phyloP scores from a whole-genome alignment of 2,329 filamentous ascomycete species.

The Fusarium paranaense region DNA sequence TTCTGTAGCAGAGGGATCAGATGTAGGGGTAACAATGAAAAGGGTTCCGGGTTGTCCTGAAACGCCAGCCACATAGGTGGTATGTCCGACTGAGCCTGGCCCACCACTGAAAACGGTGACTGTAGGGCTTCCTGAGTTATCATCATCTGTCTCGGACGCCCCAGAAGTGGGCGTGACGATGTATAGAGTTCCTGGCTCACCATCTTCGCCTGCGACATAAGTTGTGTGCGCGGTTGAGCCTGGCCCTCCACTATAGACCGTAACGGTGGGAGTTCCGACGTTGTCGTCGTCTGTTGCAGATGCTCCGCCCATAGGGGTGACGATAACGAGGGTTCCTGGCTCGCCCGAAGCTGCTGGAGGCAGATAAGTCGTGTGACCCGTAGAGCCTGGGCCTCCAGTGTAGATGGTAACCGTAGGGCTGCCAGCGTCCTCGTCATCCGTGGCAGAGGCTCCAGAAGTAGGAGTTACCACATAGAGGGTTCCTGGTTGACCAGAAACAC shows the following conservation, averaged over 20 bases:
- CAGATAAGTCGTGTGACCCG: not conserved
- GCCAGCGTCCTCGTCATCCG: not conserved
- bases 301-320: not conserved
- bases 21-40: not conserved
- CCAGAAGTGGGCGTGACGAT: not conserved
- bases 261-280: not conserved
- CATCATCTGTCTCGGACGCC: not conserved
- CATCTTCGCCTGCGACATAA: not conserved
- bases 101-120: conserved; percentile 1
- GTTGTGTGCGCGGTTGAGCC: not conserved
- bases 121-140: not conserved
- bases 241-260: not conserved
- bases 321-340: not conserved
- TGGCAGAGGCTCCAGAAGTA: not conserved
- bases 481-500: not conserved
- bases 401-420: conserved; percentile 11
- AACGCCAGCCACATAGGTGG: not conserved
- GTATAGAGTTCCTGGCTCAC: not conserved
- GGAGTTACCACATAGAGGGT: not conserved
- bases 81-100: not conserved
- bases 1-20: not conserved
- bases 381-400: conserved; percentile 11
- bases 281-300: not conserved
- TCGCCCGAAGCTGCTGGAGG: not conserved
- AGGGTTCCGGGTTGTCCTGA: not conserved